Evolutionary conservation across 2,329 filamentous ascomycete species (phyloP), one percentile per base, ranked within the genome.

Genomic region (Aspergillus japonicus): DNA sequence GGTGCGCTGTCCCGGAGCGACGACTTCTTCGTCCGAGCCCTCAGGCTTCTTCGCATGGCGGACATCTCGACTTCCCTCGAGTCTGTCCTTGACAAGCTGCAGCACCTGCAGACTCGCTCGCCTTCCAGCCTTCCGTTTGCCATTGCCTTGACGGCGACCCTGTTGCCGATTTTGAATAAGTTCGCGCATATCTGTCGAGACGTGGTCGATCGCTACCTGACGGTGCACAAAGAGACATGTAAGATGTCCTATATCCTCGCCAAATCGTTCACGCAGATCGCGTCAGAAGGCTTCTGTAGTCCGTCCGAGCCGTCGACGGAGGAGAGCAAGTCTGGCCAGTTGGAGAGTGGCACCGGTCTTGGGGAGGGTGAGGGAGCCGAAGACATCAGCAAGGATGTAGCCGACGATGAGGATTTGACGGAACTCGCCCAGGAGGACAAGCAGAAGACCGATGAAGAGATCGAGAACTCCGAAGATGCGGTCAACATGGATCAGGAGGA

Each of bases 371-470:
- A 97, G 75, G 96, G 94, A 19, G 93, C 90, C 4, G 93, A 99
- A 72, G 94, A 99, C 75, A 98, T 99, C 65, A 98, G 93, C 77
- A 98, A 99, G 73, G 95, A 99, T 70, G 89, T 99, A 50, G 87
- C 91, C 64, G 89, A 94, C 16, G 94, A 99, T 62, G 95, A 99
- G 73, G 93, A 99, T 72, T 80, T 99, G 4, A 87, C 90, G 0
- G 95, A 99, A 66, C 81, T 99, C 49, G 94, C 95, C 0, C 91
- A 97, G 69, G 84, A 87, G 47, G 89, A 91, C 61, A 84, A 87
- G 62, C 85, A 83, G 50, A 77, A 89, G 50, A 68, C 74, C 7
- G 71, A 72, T 14, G 76, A 77, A 7, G 76, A 80, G 14, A 78
- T 79, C 59, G 77, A 82, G 50, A 74, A 77, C 56, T 75, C 74